phyloP scores from a whole-genome alignment of 1,284 basidiomycete genomes.

The Apiotrichum veenhuisii region DNA sequence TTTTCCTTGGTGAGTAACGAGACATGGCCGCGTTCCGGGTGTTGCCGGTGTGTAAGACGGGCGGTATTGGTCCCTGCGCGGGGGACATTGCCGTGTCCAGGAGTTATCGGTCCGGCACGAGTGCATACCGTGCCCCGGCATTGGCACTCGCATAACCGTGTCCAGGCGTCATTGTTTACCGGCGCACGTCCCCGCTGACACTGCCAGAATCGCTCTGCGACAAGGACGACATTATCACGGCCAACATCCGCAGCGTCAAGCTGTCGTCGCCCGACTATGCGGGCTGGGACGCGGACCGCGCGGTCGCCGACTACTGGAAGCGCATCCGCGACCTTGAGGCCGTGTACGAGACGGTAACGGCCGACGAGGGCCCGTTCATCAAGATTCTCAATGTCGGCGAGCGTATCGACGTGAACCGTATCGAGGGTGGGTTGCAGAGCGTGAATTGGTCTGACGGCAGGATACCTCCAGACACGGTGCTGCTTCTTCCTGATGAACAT shows the following conservation, averaged over 20 bases:
- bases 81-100: too few relatives aligned
- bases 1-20: constrained; percentile 71
- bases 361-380: constrained; percentile 79
- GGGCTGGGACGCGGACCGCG: constrained; percentile 85
- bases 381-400: constrained; percentile 96
- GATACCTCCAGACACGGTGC: constrained; percentile 66
- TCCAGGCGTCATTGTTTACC: too few relatives aligned
- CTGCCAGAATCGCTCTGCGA: constrained; percentile 74
- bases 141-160: too few relatives aligned
- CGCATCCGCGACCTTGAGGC: constrained; percentile 86
- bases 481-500: constrained; percentile 90
- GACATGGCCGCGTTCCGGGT: background rate
- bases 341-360: constrained; percentile 64
- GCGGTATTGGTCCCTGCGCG: too few relatives aligned
- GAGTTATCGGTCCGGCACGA: too few relatives aligned
- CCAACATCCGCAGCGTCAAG: constrained; percentile 94
- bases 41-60: too few relatives aligned
- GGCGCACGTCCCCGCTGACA: constrained; percentile 3
- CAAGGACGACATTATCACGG: constrained; percentile 85
- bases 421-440: constrained; percentile 45
- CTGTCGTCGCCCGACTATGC: constrained; percentile 96
- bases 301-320: constrained; percentile 82
- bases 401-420: constrained; percentile 82
- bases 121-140: too few relatives aligned
- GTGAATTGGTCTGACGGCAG: constrained; percentile 20